Percentiles rank a stretch among this genome's conserved stretches.
phyloP scores from a whole-genome alignment of 768 basidiomycete species.

The Asterophora parasitica region DNA sequence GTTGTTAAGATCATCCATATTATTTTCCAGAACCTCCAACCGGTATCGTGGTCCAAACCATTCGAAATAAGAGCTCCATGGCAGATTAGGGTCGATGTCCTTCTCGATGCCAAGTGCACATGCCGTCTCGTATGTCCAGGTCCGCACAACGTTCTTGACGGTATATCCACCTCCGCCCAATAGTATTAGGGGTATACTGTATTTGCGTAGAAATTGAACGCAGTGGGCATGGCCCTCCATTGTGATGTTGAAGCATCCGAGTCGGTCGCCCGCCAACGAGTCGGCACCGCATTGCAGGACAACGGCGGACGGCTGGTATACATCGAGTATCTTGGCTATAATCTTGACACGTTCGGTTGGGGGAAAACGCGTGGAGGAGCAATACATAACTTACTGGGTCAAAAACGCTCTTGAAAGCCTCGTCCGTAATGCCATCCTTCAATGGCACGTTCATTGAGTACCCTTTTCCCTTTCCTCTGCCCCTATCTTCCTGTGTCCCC shows the following conservation, averaged over 20 bases:
- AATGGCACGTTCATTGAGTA: slow-evolving; percentile 93
- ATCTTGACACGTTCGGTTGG: slow-evolving; percentile 43
- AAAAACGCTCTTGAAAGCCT: slow-evolving; percentile 83
- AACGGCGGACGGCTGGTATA: slow-evolving; percentile 82
- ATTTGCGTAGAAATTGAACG: slow-evolving; percentile 77
- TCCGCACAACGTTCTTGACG: slow-evolving; percentile 90
- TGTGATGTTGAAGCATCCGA: slow-evolving; percentile 93
- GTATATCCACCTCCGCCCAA: slow-evolving; percentile 97
- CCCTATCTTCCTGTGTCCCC: slow-evolving; percentile 78
- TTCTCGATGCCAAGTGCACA: slow-evolving; percentile 87
- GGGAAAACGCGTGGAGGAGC: background rate
- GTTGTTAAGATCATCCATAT: slow-evolving; percentile 92
- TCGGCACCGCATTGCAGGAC: slow-evolving; percentile 96
- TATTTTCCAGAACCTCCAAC: slow-evolving; percentile 85
- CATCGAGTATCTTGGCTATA: slow-evolving; percentile 78
- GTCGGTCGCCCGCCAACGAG: slow-evolving; percentile 90
- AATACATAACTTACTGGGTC: slow-evolving; percentile 65
- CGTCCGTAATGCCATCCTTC: slow-evolving; percentile 92
- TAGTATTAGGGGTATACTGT: slow-evolving; percentile 83
- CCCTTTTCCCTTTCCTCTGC: slow-evolving; percentile 76
- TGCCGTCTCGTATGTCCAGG: slow-evolving; percentile 97
- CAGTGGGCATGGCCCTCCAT: slow-evolving; percentile 95
- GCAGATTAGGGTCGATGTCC: slow-evolving; percentile 70
- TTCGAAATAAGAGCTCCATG: slow-evolving; percentile 90
- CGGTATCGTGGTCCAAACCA: slow-evolving; percentile 97